These are phyloP conservation scores for Chlamydomonas schloesseri DNA, from an alignment of 139 green algal species.

Conservation along the genomic window DNA sequence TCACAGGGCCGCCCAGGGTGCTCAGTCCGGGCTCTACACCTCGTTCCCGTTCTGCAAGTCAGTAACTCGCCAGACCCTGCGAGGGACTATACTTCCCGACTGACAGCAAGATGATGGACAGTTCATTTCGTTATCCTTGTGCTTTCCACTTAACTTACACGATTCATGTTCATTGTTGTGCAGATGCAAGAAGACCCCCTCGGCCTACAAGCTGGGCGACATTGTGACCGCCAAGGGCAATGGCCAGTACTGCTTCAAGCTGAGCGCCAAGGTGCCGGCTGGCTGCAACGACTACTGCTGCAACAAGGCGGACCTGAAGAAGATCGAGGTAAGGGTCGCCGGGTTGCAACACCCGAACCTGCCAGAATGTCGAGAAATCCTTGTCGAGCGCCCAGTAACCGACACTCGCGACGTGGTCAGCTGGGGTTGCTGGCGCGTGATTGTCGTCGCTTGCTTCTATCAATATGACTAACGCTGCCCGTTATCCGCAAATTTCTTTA, in stretches of 20 bases:
- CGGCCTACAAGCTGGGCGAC: not conserved
- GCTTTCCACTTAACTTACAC: no score
- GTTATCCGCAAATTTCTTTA: not conserved
- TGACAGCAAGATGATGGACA: no score
- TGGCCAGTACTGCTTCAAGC: not conserved
- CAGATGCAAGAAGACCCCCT: not conserved
- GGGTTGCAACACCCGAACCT: no score
- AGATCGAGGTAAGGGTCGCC: not conserved
- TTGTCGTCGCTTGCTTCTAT: not conserved
- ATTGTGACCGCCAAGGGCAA: not conserved
- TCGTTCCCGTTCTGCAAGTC: no score
- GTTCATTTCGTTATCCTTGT: no score
- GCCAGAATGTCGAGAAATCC: not conserved
- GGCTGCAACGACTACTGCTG: conserved; percentile 6
- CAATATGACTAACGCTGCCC: no score
- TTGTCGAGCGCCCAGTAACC: not conserved
- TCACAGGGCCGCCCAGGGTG: no score
- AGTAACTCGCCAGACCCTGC: no score
- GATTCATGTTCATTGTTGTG: no score
- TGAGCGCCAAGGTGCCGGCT: not conserved
- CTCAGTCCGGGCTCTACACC: no score
- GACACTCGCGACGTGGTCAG: not conserved
- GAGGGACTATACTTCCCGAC: no score
- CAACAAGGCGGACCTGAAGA: not conserved
- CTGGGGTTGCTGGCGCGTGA: not conserved